Evolutionary conservation across 805 yeast species (phyloP).

Genomic region (Candida tallmaniae): DNA sequence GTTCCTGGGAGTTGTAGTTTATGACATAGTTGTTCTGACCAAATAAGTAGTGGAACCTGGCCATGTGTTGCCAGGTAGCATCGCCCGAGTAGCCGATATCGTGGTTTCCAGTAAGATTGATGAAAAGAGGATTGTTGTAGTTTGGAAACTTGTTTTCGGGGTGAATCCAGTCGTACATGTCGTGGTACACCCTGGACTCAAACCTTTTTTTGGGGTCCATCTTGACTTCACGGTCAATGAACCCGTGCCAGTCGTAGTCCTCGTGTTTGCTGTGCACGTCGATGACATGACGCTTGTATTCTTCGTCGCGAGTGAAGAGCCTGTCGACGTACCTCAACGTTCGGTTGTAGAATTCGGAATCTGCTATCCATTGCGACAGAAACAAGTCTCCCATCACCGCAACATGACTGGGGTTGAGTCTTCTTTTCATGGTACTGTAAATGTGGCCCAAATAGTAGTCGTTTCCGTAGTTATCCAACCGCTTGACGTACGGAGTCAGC

Average conservation of each 20-base stretch:
- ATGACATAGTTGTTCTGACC: slow-evolving; percentile 85
- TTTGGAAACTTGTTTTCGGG: slow-evolving; percentile 23
- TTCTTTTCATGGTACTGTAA: slow-evolving; percentile 55
- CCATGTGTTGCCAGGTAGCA: slow-evolving; percentile 86
- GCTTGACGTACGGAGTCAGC: slow-evolving; percentile 61
- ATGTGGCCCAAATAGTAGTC: slow-evolving; percentile 87
- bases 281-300: slow-evolving; percentile 45
- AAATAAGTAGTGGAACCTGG: slow-evolving; percentile 66
- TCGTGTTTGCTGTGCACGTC: slow-evolving; percentile 47
- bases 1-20: slow-evolving; percentile 57
- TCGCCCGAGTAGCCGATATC: slow-evolving; percentile 96
- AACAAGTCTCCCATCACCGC: slow-evolving; percentile 91
- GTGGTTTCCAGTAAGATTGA: slow-evolving; percentile 91
- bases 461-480: slow-evolving; percentile 84
- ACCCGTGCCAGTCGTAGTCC: slow-evolving; percentile 50
- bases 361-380: slow-evolving; percentile 92
- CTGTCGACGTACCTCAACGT: slow-evolving; percentile 71
- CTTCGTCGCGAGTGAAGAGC: slow-evolving; percentile 55
- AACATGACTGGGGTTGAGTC: slow-evolving; percentile 72
- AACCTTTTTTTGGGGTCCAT: slow-evolving; percentile 34
- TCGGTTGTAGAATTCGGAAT: slow-evolving; percentile 78
- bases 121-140: slow-evolving; percentile 58
- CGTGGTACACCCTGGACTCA: slow-evolving; percentile 39
- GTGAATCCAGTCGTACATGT: slow-evolving; percentile 66
- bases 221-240: slow-evolving; percentile 38